A percentile compares a stretch with the other conserved stretches of the same genome.
Conservation (phyloP, 2,329 filamentous ascomycete genomes). For the Cryphonectria carpinicola region DNA sequence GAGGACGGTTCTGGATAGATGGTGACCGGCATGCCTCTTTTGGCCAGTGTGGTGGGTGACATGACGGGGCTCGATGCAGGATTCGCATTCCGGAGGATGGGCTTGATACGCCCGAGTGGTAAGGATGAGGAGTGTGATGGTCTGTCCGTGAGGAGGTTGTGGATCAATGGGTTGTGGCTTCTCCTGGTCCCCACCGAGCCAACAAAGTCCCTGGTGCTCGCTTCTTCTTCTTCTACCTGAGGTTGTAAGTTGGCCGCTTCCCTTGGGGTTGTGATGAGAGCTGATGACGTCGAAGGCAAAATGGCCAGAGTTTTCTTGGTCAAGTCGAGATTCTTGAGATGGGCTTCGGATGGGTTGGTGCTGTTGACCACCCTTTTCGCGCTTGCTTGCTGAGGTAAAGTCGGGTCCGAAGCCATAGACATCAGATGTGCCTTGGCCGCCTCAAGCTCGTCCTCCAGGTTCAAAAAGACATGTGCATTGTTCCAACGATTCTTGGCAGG, state of each 20-base stretch:
- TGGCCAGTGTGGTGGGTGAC: conserved; percentile 76
- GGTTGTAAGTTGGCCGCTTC: conserved; percentile 70
- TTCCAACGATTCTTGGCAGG: conserved; percentile 67
- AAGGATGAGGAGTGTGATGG: conserved; percentile 90
- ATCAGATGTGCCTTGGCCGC: conserved; percentile 67
- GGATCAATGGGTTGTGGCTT: conserved; percentile 81
- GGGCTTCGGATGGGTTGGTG: conserved; percentile 41
- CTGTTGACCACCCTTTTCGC: conserved; percentile 34
- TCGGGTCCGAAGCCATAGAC: conserved; percentile 25
- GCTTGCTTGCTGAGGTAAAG: background rate
- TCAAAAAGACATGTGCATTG: conserved; percentile 82
- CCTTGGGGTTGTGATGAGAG: conserved; percentile 82
- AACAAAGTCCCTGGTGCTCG: conserved; percentile 54
- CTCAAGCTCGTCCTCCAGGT: conserved; percentile 87
- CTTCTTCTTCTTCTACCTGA: conserved; percentile 12
- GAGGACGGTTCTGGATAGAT: conserved; percentile 75
- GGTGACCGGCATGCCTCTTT: conserved; percentile 86
- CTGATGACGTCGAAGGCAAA: conserved; percentile 83
- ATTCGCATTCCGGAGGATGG: conserved; percentile 31
- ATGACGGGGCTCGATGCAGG: conserved; percentile 32
- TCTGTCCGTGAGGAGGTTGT: conserved; percentile 95
- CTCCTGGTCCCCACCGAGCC: conserved; percentile 58
- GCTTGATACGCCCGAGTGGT: conserved; percentile 68
- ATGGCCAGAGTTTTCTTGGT: conserved; percentile 72
- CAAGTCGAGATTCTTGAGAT: conserved; percentile 74